These are phyloP conservation scores for Xylariaceae sp. DNA, from an alignment of 2,329 filamentous ascomycete species.

Conservation along the genomic window DNA sequence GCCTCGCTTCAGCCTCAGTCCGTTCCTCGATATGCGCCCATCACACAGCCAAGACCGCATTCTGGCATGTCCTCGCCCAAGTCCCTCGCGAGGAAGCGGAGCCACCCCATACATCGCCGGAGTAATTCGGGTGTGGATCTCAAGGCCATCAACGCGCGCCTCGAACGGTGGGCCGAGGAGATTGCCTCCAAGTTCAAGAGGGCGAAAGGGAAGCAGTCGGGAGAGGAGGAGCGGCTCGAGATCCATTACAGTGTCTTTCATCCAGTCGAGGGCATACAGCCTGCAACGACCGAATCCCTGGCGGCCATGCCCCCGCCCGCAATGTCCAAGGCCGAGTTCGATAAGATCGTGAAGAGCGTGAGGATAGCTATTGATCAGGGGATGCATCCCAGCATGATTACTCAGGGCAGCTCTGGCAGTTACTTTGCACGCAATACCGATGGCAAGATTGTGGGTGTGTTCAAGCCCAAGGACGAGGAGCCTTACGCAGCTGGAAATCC, in stretches of 20 bases:
- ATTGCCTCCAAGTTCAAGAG: constrained; percentile 97
- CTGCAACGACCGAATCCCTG: constrained; percentile 69
- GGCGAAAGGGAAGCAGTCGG: constrained; percentile 60
- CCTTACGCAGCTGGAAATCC: constrained; percentile 95
- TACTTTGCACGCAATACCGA: constrained; percentile 92
- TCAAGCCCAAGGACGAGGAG: constrained; percentile 98
- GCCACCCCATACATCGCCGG: constrained; percentile 40
- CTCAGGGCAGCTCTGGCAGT: constrained; percentile 93
- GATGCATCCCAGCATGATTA: constrained; percentile 90
- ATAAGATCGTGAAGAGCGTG: constrained; percentile 86
- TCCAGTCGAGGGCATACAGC: constrained; percentile 78
- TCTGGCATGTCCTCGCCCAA: constrained; percentile 56
- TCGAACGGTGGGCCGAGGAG: constrained; percentile 96
- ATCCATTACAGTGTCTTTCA: constrained; percentile 98
- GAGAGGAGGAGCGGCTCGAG: constrained; percentile 82
- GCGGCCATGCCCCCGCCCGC: constrained; percentile 55
- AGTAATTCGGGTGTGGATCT: constrained; percentile 92
- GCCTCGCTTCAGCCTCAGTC: constrained; percentile 49
- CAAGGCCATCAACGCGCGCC: constrained; percentile 92
- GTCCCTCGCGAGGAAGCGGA: constrained; percentile 34
- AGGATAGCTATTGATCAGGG: constrained; percentile 81
- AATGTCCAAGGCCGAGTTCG: constrained; percentile 77
- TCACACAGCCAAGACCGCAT: constrained; percentile 55
- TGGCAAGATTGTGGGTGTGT: constrained; percentile 93
- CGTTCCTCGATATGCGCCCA: constrained; percentile 59